Conservation (phyloP, 179 eudicot species). For the Beta lomatogona region DNA sequence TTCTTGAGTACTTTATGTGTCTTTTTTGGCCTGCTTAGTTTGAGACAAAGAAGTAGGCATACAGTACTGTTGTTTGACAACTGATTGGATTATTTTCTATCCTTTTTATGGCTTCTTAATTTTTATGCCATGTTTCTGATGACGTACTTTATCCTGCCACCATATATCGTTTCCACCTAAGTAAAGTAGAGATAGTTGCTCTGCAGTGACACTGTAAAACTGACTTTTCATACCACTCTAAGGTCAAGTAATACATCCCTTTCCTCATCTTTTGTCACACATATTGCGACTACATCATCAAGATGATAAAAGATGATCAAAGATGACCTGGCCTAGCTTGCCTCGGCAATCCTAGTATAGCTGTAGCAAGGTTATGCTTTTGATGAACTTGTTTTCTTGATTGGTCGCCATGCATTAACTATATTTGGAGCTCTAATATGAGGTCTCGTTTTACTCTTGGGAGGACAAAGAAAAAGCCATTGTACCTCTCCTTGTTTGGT, state of each 20-base stretch:
- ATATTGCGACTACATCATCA: background rate
- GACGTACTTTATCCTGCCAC: no score
- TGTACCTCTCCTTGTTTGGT: background rate
- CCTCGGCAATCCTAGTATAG: background rate
- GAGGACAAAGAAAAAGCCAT: background rate
- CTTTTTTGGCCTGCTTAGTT: no score
- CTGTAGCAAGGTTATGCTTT: background rate
- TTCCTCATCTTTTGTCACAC: no score
- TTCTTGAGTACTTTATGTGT: no score
- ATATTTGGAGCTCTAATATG: background rate
- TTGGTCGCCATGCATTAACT: background rate
- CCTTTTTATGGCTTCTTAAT: no score
- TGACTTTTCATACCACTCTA: background rate
- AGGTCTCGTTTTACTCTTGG: background rate
- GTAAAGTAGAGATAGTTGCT: no score
- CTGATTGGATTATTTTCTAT: no score
- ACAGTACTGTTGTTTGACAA: no score
- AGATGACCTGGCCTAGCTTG: background rate
- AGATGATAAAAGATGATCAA: background rate
- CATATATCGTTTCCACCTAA: no score
- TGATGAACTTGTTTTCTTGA: background rate
- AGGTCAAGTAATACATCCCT: background rate
- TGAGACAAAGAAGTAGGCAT: no score
- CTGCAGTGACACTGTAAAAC: no score
- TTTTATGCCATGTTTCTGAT: no score